phyloP scores from a whole-genome alignment of 2,329 filamentous ascomycete species.

The Fusarium anguioides region DNA sequence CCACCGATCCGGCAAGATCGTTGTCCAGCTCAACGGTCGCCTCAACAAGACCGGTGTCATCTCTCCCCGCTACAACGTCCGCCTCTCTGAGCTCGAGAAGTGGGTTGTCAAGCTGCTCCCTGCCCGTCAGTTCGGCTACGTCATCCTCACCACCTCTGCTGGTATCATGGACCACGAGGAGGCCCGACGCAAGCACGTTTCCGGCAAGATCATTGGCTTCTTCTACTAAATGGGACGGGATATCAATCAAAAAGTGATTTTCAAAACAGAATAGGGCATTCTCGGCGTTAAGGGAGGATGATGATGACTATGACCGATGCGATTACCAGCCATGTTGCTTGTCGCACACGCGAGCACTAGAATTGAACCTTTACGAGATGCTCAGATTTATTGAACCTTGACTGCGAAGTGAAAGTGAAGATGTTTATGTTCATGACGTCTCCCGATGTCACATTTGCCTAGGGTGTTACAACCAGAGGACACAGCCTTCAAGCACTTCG shows the following conservation, averaged over 20 bases:
- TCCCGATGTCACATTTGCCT: neutral
- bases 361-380: conserved; percentile 51
- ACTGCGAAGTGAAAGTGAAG: conserved; percentile 9
- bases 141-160: conserved; percentile 98
- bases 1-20: conserved; percentile 99
- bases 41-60: conserved; percentile 99
- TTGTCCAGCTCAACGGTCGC: conserved; percentile 98
- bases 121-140: conserved; percentile 99
- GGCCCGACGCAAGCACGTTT: conserved; percentile 98
- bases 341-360: conserved; percentile 50
- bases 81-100: conserved; percentile 97
- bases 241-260: conserved; percentile 46
- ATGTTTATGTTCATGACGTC: neutral
- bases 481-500: no score
- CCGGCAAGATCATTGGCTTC: conserved; percentile 99
- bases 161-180: conserved; percentile 99
- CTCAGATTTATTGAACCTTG: conserved; percentile 31
- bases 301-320: conserved; percentile 53
- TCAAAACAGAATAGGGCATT: conserved; percentile 45
- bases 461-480: neutral
- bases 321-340: conserved; percentile 48
- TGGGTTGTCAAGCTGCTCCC: conserved; percentile 99
- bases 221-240: conserved; percentile 79
- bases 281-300: conserved; percentile 52
- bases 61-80: conserved; percentile 99